These are phyloP conservation scores for Taiwanofungus camphoratus DNA, from an alignment of 1,284 basidiomycete species.

Conservation along the genomic window DNA sequence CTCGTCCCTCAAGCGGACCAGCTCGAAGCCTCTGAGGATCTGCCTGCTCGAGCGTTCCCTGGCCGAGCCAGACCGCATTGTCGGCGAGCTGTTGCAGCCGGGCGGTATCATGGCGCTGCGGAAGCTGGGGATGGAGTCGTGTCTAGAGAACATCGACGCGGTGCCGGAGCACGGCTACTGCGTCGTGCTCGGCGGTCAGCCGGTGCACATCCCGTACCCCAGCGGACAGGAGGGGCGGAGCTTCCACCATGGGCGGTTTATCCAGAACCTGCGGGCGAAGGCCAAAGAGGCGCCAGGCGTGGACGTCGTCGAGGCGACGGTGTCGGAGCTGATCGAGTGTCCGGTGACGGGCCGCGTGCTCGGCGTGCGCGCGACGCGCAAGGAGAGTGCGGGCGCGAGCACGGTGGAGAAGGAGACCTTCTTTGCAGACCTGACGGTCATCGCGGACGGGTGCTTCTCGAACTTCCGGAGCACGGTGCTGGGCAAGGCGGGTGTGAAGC, in stretches of 20 bases:
- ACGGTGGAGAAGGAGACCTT: slow-evolving; percentile 45
- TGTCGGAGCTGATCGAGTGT: slow-evolving; percentile 67
- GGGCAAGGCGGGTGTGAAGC: slow-evolving; percentile 39
- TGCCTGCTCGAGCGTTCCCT: slow-evolving; percentile 86
- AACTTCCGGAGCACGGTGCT: slow-evolving; percentile 66
- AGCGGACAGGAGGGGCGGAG: slow-evolving; percentile 64
- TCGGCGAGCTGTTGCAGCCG: slow-evolving; percentile 95
- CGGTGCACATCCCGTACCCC: slow-evolving; percentile 89
- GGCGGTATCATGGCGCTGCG: slow-evolving; percentile 81
- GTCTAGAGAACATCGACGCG: slow-evolving; percentile 85
- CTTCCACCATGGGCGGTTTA: slow-evolving; percentile 95
- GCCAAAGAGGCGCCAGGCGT: slow-evolving; percentile 58
- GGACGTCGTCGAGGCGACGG: slow-evolving; percentile 80
- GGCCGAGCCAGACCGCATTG: slow-evolving; percentile 91
- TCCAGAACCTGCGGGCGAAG: slow-evolving; percentile 72
- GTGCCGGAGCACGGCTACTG: slow-evolving; percentile 86
- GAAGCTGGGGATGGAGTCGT: slow-evolving; percentile 71
- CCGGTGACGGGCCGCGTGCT: slow-evolving; percentile 50
- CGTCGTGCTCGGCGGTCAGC: slow-evolving; percentile 62
- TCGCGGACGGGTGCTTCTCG: slow-evolving; percentile 95
- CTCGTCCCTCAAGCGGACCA: slow-evolving; percentile 41
- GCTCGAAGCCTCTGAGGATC: slow-evolving; percentile 71
- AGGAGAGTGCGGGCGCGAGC: slow-evolving; percentile 25
- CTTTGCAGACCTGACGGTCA: slow-evolving; percentile 75
- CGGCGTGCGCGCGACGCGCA: slow-evolving; percentile 54